A percentile compares a stretch with the other conserved stretches of the same genome.
Evolutionary conservation across 352 stramenopile genomes (phyloP).

Genomic region (Halophytophthora batemanensis): DNA sequence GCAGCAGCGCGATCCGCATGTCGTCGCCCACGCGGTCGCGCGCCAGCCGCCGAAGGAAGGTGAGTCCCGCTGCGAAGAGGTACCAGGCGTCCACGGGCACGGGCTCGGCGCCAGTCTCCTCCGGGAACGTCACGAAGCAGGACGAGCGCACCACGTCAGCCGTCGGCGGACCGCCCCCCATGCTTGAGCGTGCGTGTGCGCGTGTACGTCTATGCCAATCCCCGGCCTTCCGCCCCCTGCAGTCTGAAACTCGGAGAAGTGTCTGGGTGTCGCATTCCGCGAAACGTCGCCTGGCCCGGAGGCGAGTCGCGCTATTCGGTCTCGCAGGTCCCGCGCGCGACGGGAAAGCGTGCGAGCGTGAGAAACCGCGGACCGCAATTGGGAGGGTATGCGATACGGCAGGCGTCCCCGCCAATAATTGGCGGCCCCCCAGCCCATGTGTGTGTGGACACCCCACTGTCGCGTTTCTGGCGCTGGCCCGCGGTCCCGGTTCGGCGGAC

Average conservation of each 20-base stretch:
- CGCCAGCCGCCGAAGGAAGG: conserved; percentile 65
- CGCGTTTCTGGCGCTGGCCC: no score
- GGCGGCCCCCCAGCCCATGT: no score
- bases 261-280: no score
- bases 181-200: conserved; percentile 14
- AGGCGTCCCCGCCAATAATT: no score
- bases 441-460: background rate
- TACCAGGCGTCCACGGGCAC: conserved; percentile 85
- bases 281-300: conserved; percentile 10
- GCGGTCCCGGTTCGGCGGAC: background rate
- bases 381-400: no score
- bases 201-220: no score
- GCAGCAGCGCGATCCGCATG: conserved; percentile 53
- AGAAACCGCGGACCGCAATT: no score
- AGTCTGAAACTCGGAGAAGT: no score
- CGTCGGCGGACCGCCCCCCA: conserved; percentile 66
- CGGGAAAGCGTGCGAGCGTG: no score
- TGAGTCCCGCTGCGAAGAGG: conserved; percentile 63
- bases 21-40: conserved; percentile 67
- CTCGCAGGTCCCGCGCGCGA: no score
- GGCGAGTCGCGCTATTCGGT: no score
- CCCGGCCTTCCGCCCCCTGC: no score
- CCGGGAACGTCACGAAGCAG: conserved; percentile 81
- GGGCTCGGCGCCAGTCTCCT: conserved; percentile 60
- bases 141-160: conserved; percentile 78